Percentiles rank a stretch among this genome's conserved stretches.
Conservation (phyloP, 208 protist species). For the Leishmania amazonensis region DNA sequence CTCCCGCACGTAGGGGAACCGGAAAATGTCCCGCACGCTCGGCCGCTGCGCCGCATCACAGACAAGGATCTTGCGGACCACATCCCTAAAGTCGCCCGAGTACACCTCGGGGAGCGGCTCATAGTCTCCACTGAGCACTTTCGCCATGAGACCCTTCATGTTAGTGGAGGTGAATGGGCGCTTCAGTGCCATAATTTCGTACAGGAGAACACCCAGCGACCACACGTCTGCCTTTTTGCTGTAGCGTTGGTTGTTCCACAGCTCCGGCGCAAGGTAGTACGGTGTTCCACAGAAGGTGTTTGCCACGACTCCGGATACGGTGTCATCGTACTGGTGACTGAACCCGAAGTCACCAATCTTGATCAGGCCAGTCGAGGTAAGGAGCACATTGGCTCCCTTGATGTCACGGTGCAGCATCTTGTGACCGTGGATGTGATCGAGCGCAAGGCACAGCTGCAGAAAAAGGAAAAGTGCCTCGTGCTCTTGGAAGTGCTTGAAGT, state of each 20-base stretch:
- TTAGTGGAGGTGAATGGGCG: constrained; percentile 77
- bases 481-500: constrained; percentile 80
- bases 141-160: constrained; percentile 86
- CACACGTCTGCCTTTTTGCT: constrained; percentile 90
- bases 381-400: constrained; percentile 89
- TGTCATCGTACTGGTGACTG: constrained; percentile 90
- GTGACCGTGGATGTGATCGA: constrained; percentile 90
- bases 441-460: constrained; percentile 80
- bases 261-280: constrained; percentile 90
- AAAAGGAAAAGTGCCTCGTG: constrained; percentile 88
- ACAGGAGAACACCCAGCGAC: constrained; percentile 78
- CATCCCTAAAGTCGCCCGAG: constrained; percentile 58
- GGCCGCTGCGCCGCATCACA: constrained; percentile 72
- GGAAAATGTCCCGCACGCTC: constrained; percentile 72
- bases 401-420: constrained; percentile 93
- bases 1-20: constrained; percentile 74
- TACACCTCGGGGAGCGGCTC: constrained; percentile 67
- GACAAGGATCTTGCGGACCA: constrained; percentile 73
- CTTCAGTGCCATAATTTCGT: constrained; percentile 84
- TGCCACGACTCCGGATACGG: constrained; percentile 84
- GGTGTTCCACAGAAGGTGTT: constrained; percentile 81
- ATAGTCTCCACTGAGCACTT: constrained; percentile 69
- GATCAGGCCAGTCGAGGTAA: constrained; percentile 86
- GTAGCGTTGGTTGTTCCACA: constrained; percentile 90
- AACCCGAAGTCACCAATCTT: constrained; percentile 94